Base-by-base conservation (phyloP, 1,284 basidiomycete genomes). In the Ustilago crameri region DNA sequence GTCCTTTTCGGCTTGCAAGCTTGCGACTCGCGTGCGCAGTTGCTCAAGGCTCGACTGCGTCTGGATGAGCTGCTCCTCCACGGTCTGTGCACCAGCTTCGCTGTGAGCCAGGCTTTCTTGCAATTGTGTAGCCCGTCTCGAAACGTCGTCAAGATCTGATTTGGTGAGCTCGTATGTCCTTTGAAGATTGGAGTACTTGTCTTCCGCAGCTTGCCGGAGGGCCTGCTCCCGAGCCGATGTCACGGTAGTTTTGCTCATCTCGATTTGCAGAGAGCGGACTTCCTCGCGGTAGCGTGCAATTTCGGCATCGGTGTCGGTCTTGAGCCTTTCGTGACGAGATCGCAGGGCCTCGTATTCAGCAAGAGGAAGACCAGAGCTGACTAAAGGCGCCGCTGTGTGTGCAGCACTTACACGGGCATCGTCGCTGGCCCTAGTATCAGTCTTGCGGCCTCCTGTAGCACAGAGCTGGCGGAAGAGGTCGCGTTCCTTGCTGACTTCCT, bases 1-100 rank as follows among this genome's bases (percentile, higher is more conserved):
- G 76, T 90, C 91, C 86, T 93, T 93, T 87, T 97, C 95, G 0
- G 93, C 93, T 27, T 90, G 88, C 30, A 95, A 87, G 76, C 91
- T 93, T 1, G 92, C 90, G 62, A 87, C 88, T 78, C 96, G 93
- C 72, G 91, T 93, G 7, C 92, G 89, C 18, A 79, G 56, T 23
- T 67, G 72, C 57, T 80, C 77, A n/a, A 69, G 35, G 20, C 46
- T 59, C 5, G 72, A 58, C 14, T 54, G 64, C 2, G 58, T 52
- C 17, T 72, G 52, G 38, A 71, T 47, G 89, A 89, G 71, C 90
- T 89, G 73, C 90, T 90, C 56, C 88, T 84, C 42, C 87, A 87
- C 15, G 87, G 87, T 44, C 35, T 75, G 61, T 12, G 41, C 41
- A n/a, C 49, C 41, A 3, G 56, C 51, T n/a, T 86, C 88, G 87